These are phyloP conservation scores for Sporothrix humicola DNA, from an alignment of 2,329 filamentous ascomycete species.

Conservation along the genomic window DNA sequence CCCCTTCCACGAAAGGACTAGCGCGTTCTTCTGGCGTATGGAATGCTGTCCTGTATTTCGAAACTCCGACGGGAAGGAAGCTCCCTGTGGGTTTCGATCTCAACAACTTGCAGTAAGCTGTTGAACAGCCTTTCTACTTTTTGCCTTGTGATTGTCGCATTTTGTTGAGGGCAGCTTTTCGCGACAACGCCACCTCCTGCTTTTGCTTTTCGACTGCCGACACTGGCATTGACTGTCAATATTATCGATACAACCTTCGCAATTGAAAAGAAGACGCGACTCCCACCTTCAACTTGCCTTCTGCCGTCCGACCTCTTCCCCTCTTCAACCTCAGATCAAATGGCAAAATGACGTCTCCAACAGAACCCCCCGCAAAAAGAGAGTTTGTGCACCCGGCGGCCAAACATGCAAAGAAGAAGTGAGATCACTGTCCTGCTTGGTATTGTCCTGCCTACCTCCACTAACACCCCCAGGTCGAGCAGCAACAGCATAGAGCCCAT, in stretches of 20 bases:
- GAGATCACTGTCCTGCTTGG: conserved; percentile 24
- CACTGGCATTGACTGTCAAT: conserved; percentile 1
- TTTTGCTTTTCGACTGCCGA: not conserved
- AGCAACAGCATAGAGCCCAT: conserved; percentile 72
- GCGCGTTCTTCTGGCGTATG: conserved; percentile 9
- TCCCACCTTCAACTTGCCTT: not conserved
- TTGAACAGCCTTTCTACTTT: not conserved
- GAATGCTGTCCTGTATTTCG: conserved; percentile 15
- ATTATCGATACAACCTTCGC: not conserved
- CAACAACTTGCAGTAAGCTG: conserved; percentile 21
- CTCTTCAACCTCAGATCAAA: conserved; percentile 2
- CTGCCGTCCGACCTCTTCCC: too few species aligned
- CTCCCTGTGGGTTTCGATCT: not conserved
- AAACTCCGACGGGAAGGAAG: conserved; percentile 16
- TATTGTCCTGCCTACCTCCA: not conserved
- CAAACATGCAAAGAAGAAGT: conserved; percentile 60
- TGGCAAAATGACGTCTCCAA: conserved; percentile 49
- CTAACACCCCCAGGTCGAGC: conserved; percentile 44
- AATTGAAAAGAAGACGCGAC: not conserved
- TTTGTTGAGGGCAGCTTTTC: conserved; percentile 15
- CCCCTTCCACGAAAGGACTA: conserved; percentile 11
- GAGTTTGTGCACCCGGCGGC: conserved; percentile 57
- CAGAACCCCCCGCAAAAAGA: conserved; percentile 39
- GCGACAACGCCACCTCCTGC: not conserved
- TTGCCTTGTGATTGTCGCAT: conserved; percentile 19